Conservation (phyloP, 176 grass and related monocot genomes). For the Panicum miliaceum region DNA sequence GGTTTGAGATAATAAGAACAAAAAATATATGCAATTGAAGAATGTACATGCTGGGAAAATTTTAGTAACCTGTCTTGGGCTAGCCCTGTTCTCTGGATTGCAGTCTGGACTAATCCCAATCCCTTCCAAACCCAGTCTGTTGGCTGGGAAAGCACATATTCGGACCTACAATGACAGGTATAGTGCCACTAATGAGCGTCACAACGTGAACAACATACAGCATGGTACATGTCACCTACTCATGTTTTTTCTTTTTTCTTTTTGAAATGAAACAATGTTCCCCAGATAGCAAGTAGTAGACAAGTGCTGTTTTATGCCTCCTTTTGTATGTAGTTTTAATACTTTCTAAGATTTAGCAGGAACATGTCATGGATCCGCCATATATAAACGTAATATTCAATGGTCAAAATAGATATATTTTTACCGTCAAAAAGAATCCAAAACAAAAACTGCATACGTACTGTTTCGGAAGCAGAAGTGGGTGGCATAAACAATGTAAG, state of each 20-base stretch:
- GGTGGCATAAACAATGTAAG: constrained; percentile 99
- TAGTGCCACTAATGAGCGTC: not conserved
- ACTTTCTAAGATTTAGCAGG: not conserved
- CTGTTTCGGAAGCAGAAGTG: constrained; percentile 87
- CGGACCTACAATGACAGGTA: constrained; percentile 56
- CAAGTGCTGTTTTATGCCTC: not conserved
- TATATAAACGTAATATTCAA: constrained; percentile 2
- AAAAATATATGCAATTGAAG: not conserved
- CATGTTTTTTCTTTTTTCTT: not conserved
- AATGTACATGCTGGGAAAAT: constrained; percentile 15
- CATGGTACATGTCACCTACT: not conserved
- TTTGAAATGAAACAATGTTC: not conserved
- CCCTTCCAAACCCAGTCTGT: constrained; percentile 65
- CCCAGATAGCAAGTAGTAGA: not conserved
- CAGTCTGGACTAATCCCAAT: constrained; percentile 90
- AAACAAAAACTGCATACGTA: constrained; percentile 35
- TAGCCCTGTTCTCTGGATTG: constrained; percentile 89
- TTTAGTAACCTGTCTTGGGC: constrained; percentile 71
- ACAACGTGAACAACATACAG: not conserved
- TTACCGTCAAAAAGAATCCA: not conserved
- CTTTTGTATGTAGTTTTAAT: not conserved
- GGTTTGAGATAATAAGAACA: not conserved
- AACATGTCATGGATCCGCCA: not conserved
- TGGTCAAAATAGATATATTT: not conserved
- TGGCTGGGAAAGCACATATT: constrained; percentile 79